These are phyloP conservation scores for Aphanoascus verrucosus DNA, from an alignment of 2,329 filamentous ascomycete genomes.

Conservation along the genomic window DNA sequence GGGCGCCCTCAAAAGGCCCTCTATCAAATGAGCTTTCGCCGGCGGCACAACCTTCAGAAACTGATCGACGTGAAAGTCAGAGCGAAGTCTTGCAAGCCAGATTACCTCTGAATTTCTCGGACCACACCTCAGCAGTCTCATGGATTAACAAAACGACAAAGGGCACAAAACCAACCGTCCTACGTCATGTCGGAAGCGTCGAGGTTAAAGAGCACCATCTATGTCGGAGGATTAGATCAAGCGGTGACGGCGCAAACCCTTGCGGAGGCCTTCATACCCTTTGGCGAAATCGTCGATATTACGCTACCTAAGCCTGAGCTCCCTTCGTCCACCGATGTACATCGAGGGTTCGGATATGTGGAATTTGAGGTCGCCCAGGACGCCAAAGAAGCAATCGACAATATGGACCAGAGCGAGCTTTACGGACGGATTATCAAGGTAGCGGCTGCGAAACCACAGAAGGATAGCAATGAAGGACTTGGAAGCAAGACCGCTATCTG, in stretches of 20 bases:
- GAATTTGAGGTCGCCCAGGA: slow-evolving; percentile 82
- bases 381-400: slow-evolving; percentile 91
- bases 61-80: no score
- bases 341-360: slow-evolving; percentile 92
- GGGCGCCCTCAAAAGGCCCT: neutral
- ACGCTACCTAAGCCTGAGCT: slow-evolving; percentile 79
- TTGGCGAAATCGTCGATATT: slow-evolving; percentile 89
- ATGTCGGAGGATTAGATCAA: slow-evolving; percentile 78
- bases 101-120: neutral
- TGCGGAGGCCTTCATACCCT: slow-evolving; percentile 87
- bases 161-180: neutral
- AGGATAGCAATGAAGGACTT: slow-evolving; percentile 74
- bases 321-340: slow-evolving; percentile 64
- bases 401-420: slow-evolving; percentile 95
- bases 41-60: no score
- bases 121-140: neutral
- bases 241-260: slow-evolving; percentile 64
- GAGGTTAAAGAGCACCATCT: slow-evolving; percentile 81
- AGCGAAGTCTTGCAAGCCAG: no score
- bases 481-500: slow-evolving; percentile 91
- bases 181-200: slow-evolving; percentile 64
- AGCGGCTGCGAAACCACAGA: slow-evolving; percentile 80
- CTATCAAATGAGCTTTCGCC: neutral
- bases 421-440: slow-evolving; percentile 90
- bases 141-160: slow-evolving; percentile 11